Evolutionary conservation across 2,329 filamentous ascomycete genomes (phyloP).

Genomic region (Zymoseptoria brevis): DNA sequence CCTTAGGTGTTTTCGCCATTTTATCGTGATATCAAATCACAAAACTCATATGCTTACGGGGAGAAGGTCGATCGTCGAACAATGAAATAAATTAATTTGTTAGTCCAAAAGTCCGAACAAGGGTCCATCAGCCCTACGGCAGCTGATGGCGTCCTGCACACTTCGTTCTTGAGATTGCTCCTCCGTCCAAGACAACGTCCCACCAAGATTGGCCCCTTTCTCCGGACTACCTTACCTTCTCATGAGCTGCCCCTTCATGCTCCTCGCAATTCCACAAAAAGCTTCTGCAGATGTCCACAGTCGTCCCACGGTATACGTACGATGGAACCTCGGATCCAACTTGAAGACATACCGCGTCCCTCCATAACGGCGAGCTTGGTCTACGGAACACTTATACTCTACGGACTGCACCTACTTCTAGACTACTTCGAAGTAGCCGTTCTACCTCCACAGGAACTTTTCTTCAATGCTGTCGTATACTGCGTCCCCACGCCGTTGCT

Average conservation of each 20-base stretch:
- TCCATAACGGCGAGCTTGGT: constrained; percentile 15
- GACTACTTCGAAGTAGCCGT: constrained; percentile 26
- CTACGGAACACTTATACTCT: constrained; percentile 23
- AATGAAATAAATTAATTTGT: background rate
- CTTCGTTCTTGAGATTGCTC: background rate
- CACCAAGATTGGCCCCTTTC: background rate
- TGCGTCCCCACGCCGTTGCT: constrained; percentile 51
- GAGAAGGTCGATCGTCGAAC: background rate
- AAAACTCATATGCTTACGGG: background rate
- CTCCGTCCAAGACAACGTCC: background rate
- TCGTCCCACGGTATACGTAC: background rate
- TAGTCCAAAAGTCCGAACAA: background rate
- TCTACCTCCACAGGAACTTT: constrained; percentile 39
- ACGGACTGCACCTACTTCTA: constrained; percentile 26
- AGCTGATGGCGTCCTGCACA: background rate
- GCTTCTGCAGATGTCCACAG: constrained; percentile 5
- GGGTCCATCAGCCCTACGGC: background rate
- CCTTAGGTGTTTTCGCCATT: constrained; percentile 42
- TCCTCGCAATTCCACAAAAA: background rate
- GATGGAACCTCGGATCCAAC: constrained; percentile 20
- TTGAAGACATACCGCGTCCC: constrained; percentile 13
- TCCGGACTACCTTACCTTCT: background rate
- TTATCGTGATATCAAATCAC: background rate
- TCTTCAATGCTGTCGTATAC: constrained; percentile 56
- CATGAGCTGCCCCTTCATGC: background rate